These are phyloP conservation scores for Salix arbutifolia DNA, from an alignment of 345 rosid genomes.

Conservation along the genomic window DNA sequence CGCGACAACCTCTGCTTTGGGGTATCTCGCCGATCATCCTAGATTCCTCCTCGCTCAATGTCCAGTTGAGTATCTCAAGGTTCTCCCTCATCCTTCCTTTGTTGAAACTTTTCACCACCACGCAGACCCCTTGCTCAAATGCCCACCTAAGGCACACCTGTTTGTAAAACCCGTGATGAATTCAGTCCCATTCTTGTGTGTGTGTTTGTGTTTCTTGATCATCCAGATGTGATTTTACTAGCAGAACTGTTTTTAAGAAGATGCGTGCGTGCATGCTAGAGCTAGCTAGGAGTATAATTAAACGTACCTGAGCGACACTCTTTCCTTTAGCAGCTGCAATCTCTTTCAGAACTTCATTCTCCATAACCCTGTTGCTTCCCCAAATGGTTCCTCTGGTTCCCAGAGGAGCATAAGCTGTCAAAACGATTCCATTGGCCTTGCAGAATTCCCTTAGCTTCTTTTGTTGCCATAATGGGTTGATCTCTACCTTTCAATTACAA, in stretches of 20 bases:
- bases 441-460: conserved; percentile 58
- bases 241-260: not conserved
- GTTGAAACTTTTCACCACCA: conserved; percentile 57
- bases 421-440: conserved; percentile 39
- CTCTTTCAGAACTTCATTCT: conserved; percentile 54
- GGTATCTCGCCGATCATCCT: conserved; percentile 40
- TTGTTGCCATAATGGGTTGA: conserved; percentile 87
- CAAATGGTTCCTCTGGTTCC: conserved; percentile 61
- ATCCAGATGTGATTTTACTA: not conserved
- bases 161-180: not conserved
- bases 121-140: conserved; percentile 43
- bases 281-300: not conserved
- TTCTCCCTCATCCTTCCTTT: conserved; percentile 54
- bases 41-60: conserved; percentile 40
- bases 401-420: conserved; percentile 60
- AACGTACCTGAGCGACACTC: conserved; percentile 66
- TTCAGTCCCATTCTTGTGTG: not conserved
- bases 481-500: conserved; percentile 54
- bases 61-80: conserved; percentile 56
- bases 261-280: not conserved
- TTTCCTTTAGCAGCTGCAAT: conserved; percentile 62
- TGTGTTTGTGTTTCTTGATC: not conserved
- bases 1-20: conserved; percentile 37
- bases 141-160: conserved; percentile 57
- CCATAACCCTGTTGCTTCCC: conserved; percentile 65